Base-by-base conservation (phyloP, 345 rosid species). In the Citrus reticulata region DNA sequence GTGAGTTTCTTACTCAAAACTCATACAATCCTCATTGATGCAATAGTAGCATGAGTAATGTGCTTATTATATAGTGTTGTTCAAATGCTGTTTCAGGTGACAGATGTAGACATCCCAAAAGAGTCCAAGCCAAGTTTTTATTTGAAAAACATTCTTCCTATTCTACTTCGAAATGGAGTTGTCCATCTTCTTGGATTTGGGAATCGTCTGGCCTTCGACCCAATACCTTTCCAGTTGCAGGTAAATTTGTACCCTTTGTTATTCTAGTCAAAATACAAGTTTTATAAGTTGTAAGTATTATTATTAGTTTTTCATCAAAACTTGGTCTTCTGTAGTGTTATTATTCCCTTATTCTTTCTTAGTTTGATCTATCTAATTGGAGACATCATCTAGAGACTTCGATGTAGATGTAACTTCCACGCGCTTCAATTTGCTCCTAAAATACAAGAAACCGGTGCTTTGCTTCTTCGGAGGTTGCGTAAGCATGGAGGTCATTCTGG, bases 391-490 rank as follows among this genome's bases (percentile, higher is more conserved):
- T 93, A 94, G 99, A 91, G 98, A 75, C 89, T 94, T 87, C 97
- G 98, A 75, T 94, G 99, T 88, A 93, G 98, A 90, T 96, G 98
- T 83, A 96, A 96, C 73, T 96, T 94, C 82, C 98, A 94, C 2
- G 97, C 98, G 0, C 84, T 96, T 68, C 88, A 82, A 66, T 96
- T 93, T 78, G 83, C 85, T 81, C 92, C 97, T 24, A 94, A 90
- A 86, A 89, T 96, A 82, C 98, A 96, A 93, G 90, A 93, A 87
- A 85, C 93, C 1, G 97, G 90, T 51, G 91, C 97, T 62, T 77
- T 92, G 81, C 93, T 96, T 9, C 92, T 96, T 30, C 85, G 83
- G 82, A 90, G 94, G 83, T 77, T 96, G 86, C 95, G 93, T 27
- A 88, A 73, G 75, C 70, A 79, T 62, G 86, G 83, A 54, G 80